These are phyloP conservation scores for Vigna unguiculata DNA, from an alignment of 306 rosid genomes.

Conservation along the genomic window DNA sequence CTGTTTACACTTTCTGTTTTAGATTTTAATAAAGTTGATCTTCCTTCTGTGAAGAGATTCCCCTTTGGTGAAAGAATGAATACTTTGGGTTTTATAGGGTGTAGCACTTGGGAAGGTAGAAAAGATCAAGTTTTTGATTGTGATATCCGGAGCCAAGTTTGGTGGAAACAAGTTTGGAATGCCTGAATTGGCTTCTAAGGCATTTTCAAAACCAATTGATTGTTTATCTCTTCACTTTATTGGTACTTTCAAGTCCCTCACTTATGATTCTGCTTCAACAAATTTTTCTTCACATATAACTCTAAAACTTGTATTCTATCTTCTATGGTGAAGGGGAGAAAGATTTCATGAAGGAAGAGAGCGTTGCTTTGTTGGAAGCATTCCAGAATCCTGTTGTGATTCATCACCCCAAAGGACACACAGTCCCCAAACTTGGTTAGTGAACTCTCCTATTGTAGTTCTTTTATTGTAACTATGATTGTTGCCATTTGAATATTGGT, in stretches of 20 bases:
- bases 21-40: background rate
- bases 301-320: background rate
- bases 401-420: slow-evolving; percentile 61
- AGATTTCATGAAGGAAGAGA: slow-evolving; percentile 56
- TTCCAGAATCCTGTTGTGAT: slow-evolving; percentile 58
- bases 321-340: slow-evolving; percentile 50
- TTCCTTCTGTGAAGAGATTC: background rate
- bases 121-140: slow-evolving; percentile 53
- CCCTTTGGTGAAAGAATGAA: background rate
- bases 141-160: slow-evolving; percentile 58
- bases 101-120: slow-evolving; percentile 55
- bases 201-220: slow-evolving; percentile 50
- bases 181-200: slow-evolving; percentile 61
- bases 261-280: background rate
- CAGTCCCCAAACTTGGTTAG: slow-evolving; percentile 59
- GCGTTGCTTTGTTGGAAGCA: slow-evolving; percentile 47
- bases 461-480: background rate
- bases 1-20: background rate
- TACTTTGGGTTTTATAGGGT: slow-evolving; percentile 44
- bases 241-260: slow-evolving; percentile 43
- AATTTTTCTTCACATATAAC: background rate
- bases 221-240: slow-evolving; percentile 59
- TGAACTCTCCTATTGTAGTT: background rate
- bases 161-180: slow-evolving; percentile 52
- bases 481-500: slow-evolving; percentile 18